phyloP scores from a whole-genome alignment of 75 land plant genomes.

The Cunninghamia lanceolata region DNA sequence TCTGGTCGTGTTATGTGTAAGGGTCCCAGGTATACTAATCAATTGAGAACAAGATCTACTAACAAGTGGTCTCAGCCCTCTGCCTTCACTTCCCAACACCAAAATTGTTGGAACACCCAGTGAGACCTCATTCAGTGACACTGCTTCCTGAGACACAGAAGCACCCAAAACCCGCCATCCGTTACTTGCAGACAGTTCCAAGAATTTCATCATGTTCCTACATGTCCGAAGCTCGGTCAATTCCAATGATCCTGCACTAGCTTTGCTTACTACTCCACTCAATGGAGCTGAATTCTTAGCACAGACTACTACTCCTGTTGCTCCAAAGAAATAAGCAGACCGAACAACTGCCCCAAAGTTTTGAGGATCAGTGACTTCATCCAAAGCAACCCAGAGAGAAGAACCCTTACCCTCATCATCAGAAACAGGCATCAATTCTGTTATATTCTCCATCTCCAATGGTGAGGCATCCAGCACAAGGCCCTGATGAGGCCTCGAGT shows the following conservation, averaged over 20 bases:
- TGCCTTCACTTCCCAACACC: slow-evolving; percentile 95
- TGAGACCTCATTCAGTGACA: slow-evolving; percentile 55
- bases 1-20: slow-evolving; percentile 14
- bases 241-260: slow-evolving; percentile 98
- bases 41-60: slow-evolving; percentile 79
- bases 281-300: slow-evolving; percentile 98
- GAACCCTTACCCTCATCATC: slow-evolving; percentile 20
- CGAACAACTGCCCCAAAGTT: slow-evolving; percentile 92
- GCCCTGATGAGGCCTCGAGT: slow-evolving; percentile 94
- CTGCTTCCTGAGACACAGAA: slow-evolving; percentile 50
- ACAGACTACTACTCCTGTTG: slow-evolving; percentile 80
- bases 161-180: slow-evolving; percentile 97
- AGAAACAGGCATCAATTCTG: slow-evolving; percentile 53
- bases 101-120: slow-evolving; percentile 77
- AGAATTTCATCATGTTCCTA: slow-evolving; percentile 94
- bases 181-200: slow-evolving; percentile 64
- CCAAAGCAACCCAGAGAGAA: slow-evolving; percentile 88
- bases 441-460: slow-evolving; percentile 67
- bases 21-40: slow-evolving; percentile 60
- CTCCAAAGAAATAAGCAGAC: slow-evolving; percentile 94
- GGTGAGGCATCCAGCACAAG: slow-evolving; percentile 93
- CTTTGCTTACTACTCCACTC: slow-evolving; percentile 98
- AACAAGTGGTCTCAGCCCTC: slow-evolving; percentile 84
- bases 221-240: slow-evolving; percentile 81
- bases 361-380: slow-evolving; percentile 96